phyloP scores from a whole-genome alignment of 1,284 basidiomycete species.

The Singerocomus inundabilis region DNA sequence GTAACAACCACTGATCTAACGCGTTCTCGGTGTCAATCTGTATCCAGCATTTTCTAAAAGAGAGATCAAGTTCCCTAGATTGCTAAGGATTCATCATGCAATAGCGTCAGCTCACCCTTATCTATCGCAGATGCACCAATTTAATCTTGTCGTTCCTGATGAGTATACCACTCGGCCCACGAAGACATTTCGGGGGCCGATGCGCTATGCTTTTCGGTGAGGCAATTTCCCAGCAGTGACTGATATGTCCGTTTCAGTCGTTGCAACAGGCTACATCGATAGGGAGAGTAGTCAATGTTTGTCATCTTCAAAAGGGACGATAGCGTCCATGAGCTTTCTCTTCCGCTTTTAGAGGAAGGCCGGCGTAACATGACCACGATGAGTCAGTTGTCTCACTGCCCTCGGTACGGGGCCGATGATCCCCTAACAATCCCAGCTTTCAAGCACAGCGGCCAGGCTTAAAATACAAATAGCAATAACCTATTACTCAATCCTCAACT shows the following conservation, averaged over 20 bases:
- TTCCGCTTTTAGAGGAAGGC: background rate
- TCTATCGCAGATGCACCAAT: background rate
- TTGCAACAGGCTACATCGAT: background rate
- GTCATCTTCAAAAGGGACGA: background rate
- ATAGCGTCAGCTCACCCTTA: background rate
- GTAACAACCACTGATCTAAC: no score
- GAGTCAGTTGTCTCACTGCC: no score
- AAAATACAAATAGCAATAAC: slow-evolving; percentile 14
- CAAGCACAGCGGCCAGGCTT: slow-evolving; percentile 2
- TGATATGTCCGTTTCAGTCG: background rate
- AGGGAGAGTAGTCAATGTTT: background rate
- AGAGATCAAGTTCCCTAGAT: slow-evolving; percentile 9
- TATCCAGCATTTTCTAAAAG: slow-evolving; percentile 7
- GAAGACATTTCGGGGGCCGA: slow-evolving; percentile 3
- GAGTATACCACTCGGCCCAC: background rate
- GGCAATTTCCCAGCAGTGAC: background rate
- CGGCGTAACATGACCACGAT: background rate
- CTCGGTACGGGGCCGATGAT: no score
- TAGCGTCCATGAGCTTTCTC: background rate
- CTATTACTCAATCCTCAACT: slow-evolving; percentile 21
- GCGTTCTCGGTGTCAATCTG: background rate
- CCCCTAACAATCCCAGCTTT: slow-evolving; percentile 9
- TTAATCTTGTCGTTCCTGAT: background rate
- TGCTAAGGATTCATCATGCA: slow-evolving; percentile 1
- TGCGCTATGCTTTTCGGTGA: background rate